Conservation (phyloP, 768 basidiomycete species). For the Tulasnella sp. region DNA sequence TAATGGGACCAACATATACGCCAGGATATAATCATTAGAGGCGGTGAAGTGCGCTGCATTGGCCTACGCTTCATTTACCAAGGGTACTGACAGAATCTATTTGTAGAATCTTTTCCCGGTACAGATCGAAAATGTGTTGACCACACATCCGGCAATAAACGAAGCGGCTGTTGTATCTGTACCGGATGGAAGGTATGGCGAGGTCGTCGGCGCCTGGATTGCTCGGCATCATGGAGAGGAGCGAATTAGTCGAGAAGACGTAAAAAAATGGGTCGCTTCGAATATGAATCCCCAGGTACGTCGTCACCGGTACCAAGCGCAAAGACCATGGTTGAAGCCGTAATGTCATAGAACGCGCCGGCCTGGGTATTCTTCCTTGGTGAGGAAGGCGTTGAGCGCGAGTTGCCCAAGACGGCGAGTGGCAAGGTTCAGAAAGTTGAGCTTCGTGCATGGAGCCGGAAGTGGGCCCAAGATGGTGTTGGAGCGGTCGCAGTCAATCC, state of each 20-base stretch:
- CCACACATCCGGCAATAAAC: conserved; percentile 42
- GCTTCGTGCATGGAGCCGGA: conserved; percentile 46
- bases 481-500: conserved; percentile 2
- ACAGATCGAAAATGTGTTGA: conserved; percentile 70
- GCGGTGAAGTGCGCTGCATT: conserved; percentile 51
- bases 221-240: conserved; percentile 34
- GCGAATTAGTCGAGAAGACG: conserved; percentile 38
- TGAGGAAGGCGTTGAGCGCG: conserved; percentile 45
- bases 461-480: conserved; percentile 12
- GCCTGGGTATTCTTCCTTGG: conserved; percentile 77
- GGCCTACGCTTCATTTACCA: background rate
- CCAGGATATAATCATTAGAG: conserved; percentile 82
- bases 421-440: conserved; percentile 82
- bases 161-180: conserved; percentile 70
- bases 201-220: conserved; percentile 76
- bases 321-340: background rate
- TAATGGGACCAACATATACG: background rate
- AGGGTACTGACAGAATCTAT: background rate
- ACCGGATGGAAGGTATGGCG: conserved; percentile 56
- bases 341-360: conserved; percentile 65
- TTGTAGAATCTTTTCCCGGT: conserved; percentile 70
- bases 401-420: conserved; percentile 76
- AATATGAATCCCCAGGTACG: conserved; percentile 73
- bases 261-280: conserved; percentile 42
- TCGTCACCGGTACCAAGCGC: background rate